phyloP scores from a whole-genome alignment of 768 basidiomycete species.

The Galerina sulciceps region DNA sequence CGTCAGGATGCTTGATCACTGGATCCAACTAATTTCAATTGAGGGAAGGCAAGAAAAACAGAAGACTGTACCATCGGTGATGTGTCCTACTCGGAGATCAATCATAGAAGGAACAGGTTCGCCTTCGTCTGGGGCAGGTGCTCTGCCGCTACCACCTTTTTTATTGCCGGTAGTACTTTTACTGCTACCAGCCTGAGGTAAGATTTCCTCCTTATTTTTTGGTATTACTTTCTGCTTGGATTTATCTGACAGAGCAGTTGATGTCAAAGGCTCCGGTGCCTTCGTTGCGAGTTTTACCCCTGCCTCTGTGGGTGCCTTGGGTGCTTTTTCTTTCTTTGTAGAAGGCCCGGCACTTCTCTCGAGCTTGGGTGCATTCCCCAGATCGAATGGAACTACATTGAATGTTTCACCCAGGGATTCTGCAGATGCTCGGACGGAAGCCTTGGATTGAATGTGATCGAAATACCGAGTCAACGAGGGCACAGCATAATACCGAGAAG shows the following conservation, averaged over 20 bases:
- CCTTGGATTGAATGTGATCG: slow-evolving; percentile 84
- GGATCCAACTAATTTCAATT: slow-evolving; percentile 1
- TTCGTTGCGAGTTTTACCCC: slow-evolving; percentile 25
- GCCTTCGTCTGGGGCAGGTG: slow-evolving; percentile 67
- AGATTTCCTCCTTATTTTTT: slow-evolving; percentile 57
- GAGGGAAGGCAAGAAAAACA: background rate
- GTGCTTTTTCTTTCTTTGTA: slow-evolving; percentile 78
- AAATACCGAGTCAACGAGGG: slow-evolving; percentile 93
- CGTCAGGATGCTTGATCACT: slow-evolving; percentile 98
- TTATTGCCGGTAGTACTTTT: slow-evolving; percentile 33
- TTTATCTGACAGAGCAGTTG: slow-evolving; percentile 29
- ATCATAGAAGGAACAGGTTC: slow-evolving; percentile 95
- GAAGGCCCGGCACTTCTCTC: slow-evolving; percentile 74
- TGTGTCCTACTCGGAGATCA: slow-evolving; percentile 92
- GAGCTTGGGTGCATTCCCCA: slow-evolving; percentile 73
- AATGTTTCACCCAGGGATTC: slow-evolving; percentile 55
- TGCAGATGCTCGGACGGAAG: slow-evolving; percentile 63
- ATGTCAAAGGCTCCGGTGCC: slow-evolving; percentile 23
- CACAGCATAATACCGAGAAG: slow-evolving; percentile 75
- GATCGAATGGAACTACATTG: slow-evolving; percentile 65
- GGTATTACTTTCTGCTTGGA: slow-evolving; percentile 61
- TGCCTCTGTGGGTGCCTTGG: slow-evolving; percentile 33
- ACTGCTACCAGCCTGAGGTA: slow-evolving; percentile 39
- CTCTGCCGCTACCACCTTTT: slow-evolving; percentile 38
- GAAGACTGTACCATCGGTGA: slow-evolving; percentile 77